Evolutionary conservation across 169 alveolate genomes (phyloP).

Genomic region (Plasmodium vivax): DNA sequence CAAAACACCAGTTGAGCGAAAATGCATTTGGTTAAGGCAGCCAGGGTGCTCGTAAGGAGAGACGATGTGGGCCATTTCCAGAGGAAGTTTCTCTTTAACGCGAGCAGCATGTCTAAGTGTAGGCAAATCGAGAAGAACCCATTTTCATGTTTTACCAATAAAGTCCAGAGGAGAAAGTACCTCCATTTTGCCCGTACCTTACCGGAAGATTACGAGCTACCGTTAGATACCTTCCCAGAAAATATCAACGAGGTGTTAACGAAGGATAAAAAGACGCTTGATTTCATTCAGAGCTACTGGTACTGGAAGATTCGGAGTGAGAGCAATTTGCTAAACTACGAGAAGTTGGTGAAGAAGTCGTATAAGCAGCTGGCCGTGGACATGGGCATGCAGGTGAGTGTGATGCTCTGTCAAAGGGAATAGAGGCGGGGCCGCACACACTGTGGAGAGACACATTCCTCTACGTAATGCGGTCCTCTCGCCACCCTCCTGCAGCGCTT

Average conservation of each 20-base stretch:
- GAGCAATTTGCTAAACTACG: constrained; percentile 85
- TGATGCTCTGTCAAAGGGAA: not conserved
- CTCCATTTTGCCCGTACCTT: constrained; percentile 86
- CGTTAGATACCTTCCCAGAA: constrained; percentile 91
- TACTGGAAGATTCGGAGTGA: constrained; percentile 90
- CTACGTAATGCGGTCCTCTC: not conserved
- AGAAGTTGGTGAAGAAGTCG: constrained; percentile 82
- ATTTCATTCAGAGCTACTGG: constrained; percentile 89
- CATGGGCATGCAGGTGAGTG: constrained; percentile 86
- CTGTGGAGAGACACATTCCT: not conserved
- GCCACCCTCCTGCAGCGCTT: not conserved
- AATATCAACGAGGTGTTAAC: constrained; percentile 84
- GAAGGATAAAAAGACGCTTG: constrained; percentile 86
- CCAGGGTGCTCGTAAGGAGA: not conserved
- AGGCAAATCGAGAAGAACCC: not conserved
- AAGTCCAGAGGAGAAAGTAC: constrained; percentile 75
- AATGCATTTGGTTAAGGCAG: constrained; percentile 11
- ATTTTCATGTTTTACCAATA: not conserved
- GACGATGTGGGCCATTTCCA: not conserved
- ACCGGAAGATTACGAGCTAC: constrained; percentile 90
- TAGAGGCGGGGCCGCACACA: not conserved
- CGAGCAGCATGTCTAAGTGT: not conserved
- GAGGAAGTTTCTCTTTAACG: not conserved
- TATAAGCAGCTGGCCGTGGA: constrained; percentile 91
- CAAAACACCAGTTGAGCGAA: not conserved